phyloP scores from a whole-genome alignment of 2,329 filamentous ascomycete species.

The Ceratocystis huliohia region DNA sequence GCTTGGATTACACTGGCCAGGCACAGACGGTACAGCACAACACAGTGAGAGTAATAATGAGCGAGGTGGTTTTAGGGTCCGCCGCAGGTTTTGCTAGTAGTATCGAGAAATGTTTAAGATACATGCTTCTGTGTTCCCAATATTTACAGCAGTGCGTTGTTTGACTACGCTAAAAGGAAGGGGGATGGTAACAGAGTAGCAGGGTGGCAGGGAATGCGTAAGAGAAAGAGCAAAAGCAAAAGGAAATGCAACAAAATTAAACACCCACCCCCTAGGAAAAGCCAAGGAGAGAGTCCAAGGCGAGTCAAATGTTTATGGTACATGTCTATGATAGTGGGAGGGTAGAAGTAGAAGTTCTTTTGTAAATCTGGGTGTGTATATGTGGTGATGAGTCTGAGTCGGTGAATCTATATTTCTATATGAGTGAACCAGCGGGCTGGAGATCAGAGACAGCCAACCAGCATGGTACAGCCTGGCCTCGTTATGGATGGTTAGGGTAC shows the following conservation, averaged over 20 bases:
- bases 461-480: neutral
- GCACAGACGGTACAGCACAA: neutral
- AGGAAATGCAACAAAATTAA: neutral
- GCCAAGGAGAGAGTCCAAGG: neutral
- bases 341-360: neutral
- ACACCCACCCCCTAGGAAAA: neutral
- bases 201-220: neutral
- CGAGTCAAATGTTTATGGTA: constrained; percentile 5
- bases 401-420: neutral
- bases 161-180: constrained; percentile 3
- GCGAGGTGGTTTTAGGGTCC: neutral
- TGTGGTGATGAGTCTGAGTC: too few relatives aligned
- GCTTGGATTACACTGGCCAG: neutral
- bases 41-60: neutral
- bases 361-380: neutral
- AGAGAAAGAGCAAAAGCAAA: neutral
- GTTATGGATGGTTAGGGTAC: neutral
- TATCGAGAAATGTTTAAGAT: constrained; percentile 17
- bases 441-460: neutral
- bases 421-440: neutral
- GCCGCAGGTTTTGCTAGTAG: neutral
- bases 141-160: constrained; percentile 18
- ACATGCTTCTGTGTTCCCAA: constrained; percentile 19
- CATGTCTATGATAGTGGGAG: neutral
- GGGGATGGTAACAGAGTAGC: neutral